Percentiles rank a stretch among this genome's conserved stretches.
phyloP scores from a whole-genome alignment of 345 rosid genomes.

The Fremontodendron californicum region DNA sequence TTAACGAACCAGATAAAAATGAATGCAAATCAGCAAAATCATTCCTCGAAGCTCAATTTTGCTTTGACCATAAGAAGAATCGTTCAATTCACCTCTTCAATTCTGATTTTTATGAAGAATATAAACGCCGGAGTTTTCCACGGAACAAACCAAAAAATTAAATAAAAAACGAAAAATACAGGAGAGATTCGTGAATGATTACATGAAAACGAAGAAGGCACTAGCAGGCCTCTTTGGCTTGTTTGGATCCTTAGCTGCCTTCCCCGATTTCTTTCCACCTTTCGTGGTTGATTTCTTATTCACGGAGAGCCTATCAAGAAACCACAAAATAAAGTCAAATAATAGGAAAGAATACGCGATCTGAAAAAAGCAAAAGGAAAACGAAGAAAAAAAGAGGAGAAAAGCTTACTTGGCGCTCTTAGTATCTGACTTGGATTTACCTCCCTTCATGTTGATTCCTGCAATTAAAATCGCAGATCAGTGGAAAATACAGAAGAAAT shows the following conservation, averaged over 20 bases:
- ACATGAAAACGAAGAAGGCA: constrained; percentile 90
- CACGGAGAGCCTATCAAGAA: constrained; percentile 61
- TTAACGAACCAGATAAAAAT: background rate
- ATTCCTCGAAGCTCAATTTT: background rate
- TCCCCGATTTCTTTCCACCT: constrained; percentile 31
- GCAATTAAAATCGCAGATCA: constrained; percentile 27
- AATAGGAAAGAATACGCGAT: constrained; percentile 5
- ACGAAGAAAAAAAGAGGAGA: background rate
- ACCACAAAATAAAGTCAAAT: constrained; percentile 10
- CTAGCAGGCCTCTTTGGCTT: constrained; percentile 71
- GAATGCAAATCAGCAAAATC: background rate
- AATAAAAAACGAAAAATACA: constrained; percentile 6
- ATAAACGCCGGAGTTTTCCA: constrained; percentile 16
- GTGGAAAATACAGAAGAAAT: background rate
- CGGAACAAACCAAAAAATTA: background rate
- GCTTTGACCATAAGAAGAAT: background rate
- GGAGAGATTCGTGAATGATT: constrained; percentile 12
- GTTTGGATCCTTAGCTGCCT: constrained; percentile 58
- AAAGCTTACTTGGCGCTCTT: constrained; percentile 61
- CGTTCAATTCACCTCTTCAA: constrained; percentile 10
- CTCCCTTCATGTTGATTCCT: constrained; percentile 77
- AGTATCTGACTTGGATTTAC: no score
- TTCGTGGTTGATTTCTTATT: constrained; percentile 59
- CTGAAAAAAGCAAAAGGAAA: background rate
- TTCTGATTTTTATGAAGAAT: constrained; percentile 13